Evolutionary conservation across 352 stramenopile species (phyloP).

Genomic region (Hyphochytrium catenoides): DNA sequence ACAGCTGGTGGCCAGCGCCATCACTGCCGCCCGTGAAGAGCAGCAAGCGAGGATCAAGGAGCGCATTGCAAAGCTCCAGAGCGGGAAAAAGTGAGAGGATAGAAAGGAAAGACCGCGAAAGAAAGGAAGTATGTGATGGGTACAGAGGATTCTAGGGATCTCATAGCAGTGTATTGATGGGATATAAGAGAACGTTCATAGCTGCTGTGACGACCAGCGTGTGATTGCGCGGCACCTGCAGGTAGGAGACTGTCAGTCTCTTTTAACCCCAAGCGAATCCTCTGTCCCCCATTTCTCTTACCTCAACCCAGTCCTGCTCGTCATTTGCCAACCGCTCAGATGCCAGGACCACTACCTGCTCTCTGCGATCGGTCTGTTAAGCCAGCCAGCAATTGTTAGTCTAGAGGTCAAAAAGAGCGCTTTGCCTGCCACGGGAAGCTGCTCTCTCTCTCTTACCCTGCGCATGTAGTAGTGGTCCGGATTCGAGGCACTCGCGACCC

Average conservation of each 20-base stretch:
- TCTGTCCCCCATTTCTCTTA: neutral
- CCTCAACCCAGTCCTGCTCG: constrained; percentile 7
- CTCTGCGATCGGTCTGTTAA: no score
- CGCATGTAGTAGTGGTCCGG: constrained; percentile 10
- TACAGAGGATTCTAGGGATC: no score
- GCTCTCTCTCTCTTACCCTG: constrained; percentile 3
- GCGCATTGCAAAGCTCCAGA: no score
- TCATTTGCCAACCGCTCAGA: constrained; percentile 9
- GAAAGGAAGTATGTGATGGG: no score
- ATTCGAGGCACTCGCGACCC: constrained; percentile 5
- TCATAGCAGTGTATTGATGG: constrained; percentile 5
- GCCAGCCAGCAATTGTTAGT: no score
- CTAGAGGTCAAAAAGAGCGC: neutral
- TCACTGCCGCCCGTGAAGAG: no score
- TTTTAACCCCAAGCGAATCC: neutral
- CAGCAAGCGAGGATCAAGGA: no score
- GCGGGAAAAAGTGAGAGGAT: no score
- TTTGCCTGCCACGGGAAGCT: neutral
- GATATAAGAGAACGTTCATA: constrained; percentile 10
- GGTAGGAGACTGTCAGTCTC: no score
- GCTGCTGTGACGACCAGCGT: constrained; percentile 7
- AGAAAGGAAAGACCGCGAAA: no score
- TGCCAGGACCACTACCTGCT: constrained; percentile 9
- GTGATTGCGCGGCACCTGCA: constrained; percentile 8
- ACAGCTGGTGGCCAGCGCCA: no score